Percentiles rank a stretch among this genome's conserved stretches.
Evolutionary conservation across 306 rosid genomes (phyloP).

Genomic region (Dryas drummondii): DNA sequence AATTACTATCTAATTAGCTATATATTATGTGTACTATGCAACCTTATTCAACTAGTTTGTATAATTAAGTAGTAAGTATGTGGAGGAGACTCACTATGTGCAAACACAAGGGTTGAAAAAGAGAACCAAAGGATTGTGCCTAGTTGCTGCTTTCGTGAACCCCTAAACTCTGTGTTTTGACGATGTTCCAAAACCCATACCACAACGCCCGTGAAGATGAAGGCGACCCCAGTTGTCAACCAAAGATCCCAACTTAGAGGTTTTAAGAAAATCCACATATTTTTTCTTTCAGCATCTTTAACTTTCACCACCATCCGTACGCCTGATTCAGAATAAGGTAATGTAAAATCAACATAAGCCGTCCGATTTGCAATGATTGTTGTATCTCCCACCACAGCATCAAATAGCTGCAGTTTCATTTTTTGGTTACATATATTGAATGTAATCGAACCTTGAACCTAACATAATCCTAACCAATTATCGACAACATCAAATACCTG

Average conservation of each 20-base stretch:
- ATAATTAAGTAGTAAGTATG: no score
- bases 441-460: no score
- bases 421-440: no score
- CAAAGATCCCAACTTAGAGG: slow-evolving; percentile 47
- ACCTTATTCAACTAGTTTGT: no score
- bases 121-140: slow-evolving; percentile 37
- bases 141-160: slow-evolving; percentile 20
- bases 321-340: slow-evolving; percentile 44
- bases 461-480: no score
- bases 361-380: slow-evolving; percentile 38
- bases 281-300: slow-evolving; percentile 15
- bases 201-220: slow-evolving; percentile 29
- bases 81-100: slow-evolving; percentile 28
- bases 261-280: slow-evolving; percentile 46
- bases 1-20: no score
- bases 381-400: slow-evolving; percentile 44
- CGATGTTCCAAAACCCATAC: slow-evolving; percentile 36
- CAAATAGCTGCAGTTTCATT: slow-evolving; percentile 13
- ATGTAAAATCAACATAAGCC: slow-evolving; percentile 35
- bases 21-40: no score
- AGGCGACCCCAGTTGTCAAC: slow-evolving; percentile 30
- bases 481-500: no score
- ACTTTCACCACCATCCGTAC: slow-evolving; percentile 40
- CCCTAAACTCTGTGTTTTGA: slow-evolving; percentile 28
- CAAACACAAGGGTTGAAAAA: slow-evolving; percentile 38